Evolutionary conservation across 108 stramenopile species (phyloP), one percentile per base, ranked within the genome.

Genomic region (Pseudonitzschia delicatissima): DNA sequence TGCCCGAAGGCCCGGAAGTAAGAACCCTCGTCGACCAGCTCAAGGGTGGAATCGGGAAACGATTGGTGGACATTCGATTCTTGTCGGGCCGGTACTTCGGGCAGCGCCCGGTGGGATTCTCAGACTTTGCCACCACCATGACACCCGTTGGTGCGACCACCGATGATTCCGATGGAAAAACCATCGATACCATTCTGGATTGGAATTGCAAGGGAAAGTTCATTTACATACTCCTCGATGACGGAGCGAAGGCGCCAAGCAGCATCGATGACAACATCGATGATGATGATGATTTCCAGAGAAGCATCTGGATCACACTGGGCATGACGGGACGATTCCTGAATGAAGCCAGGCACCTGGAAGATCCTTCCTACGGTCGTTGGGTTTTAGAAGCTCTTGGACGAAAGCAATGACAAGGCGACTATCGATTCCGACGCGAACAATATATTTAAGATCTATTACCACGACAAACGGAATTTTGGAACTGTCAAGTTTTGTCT

Each of bases 1-100:
- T 94, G 93, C 93, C 93, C 0, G 93, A 94, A 65, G 93, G 93
- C 9, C 93, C 93, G 35, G 93, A 94, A 58, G 93, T 94, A 6
- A 64, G 85, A 18, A 89, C 83, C 2, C 68, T 90, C 4, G 88
- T 86, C 6, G 87, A 91, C 77, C 87, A 87, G 45, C 66, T 90
- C 3, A 83, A 85, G 73, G 85, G 74, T 25, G 86, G 60, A 15
- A 57, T 91, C 6, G 87, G 86, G 8, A 82, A 64, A 65, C 77
- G 85, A 9, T 64, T 94, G 9, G 65, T 75, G 13, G 82, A 83
- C 52, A 62, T 91, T 27, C 69, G 68, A 48, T 86, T 94, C 59
- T 63, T 90, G 25, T 91, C 90, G 2, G 93, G 93, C 0, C 77
- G 90, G 28, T 94, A 94, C 75, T 71, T 81, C 20, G 59, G 62